A percentile compares a stretch with the other conserved stretches of the same genome.
Conservation (phyloP, 768 basidiomycete genomes). For the Trametes meyenii region DNA sequence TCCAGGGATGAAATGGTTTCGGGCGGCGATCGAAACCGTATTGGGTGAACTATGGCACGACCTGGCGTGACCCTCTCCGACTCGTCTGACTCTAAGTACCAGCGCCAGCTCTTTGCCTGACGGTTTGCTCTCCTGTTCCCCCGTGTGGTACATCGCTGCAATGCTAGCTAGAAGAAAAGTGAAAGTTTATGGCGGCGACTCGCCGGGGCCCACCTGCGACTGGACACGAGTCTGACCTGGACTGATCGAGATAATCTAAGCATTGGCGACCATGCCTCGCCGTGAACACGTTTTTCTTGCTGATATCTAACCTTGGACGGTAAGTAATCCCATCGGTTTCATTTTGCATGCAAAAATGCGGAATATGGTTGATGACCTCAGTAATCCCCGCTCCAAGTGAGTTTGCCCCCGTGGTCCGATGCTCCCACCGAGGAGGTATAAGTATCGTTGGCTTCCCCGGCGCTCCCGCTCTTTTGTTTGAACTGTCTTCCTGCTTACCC, state of each 20-base stretch:
- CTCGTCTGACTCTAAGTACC: no score
- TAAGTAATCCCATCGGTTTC: conserved; percentile 22
- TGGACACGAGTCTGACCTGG: conserved; percentile 22
- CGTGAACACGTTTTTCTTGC: conserved; percentile 28
- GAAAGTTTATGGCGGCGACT: background rate
- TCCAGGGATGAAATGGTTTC: no score
- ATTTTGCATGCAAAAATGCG: conserved; percentile 11
- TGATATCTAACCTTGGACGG: conserved; percentile 17
- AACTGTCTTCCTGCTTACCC: conserved; percentile 18
- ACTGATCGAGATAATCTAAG: conserved; percentile 21
- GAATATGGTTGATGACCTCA: conserved; percentile 19
- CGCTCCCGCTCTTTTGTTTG: conserved; percentile 20
- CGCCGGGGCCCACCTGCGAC: background rate
- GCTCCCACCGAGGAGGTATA: conserved; percentile 22
- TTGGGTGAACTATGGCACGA: no score
- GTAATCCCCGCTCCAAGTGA: conserved; percentile 19
- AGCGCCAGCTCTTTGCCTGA: no score
- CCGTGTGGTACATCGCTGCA: no score
- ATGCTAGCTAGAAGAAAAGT: no score
- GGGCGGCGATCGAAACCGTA: no score
- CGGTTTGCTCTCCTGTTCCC: no score
- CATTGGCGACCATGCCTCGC: conserved; percentile 27
- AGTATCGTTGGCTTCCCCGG: conserved; percentile 19
- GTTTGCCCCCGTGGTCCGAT: conserved; percentile 21
- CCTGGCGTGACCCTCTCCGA: no score